Conservation (phyloP, 176 grass and related monocot genomes). For the Saccharum spontaneum region DNA sequence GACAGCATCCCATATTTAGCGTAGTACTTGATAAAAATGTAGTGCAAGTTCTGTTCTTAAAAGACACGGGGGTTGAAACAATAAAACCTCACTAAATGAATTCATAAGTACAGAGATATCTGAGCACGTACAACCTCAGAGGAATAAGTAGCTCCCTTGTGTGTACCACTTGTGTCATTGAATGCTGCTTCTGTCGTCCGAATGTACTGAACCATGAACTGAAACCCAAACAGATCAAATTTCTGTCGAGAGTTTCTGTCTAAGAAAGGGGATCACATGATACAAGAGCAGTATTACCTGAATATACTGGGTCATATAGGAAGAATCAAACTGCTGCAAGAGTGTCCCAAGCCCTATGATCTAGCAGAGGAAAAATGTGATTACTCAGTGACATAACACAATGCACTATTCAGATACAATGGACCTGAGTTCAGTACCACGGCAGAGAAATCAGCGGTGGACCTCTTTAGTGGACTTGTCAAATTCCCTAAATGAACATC, state of each 20-base stretch:
- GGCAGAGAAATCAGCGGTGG: constrained; percentile 60
- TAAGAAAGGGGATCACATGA: constrained; percentile 8
- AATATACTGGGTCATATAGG: constrained; percentile 57
- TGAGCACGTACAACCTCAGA: constrained; percentile 46
- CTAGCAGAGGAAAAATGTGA: constrained; percentile 39
- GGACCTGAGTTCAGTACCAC: constrained; percentile 44
- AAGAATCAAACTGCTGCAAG: constrained; percentile 65
- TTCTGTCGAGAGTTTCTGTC: constrained; percentile 6
- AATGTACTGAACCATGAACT: constrained; percentile 79
- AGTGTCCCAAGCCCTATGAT: constrained; percentile 70
- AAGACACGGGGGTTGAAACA: neutral
- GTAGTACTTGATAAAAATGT: neutral
- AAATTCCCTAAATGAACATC: constrained; percentile 84
- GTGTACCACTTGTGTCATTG: constrained; percentile 32
- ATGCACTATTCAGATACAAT: constrained; percentile 11
- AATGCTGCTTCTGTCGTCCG: constrained; percentile 61
- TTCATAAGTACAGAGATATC: neutral
- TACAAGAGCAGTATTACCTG: constrained; percentile 42
- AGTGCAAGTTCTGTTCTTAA: neutral
- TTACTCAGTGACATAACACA: neutral
- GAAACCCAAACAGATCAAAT: constrained; percentile 37
- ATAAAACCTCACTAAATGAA: neutral
- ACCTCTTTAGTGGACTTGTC: constrained; percentile 62
- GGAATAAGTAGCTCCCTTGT: constrained; percentile 34
- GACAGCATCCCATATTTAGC: neutral